Evolutionary conservation across 768 basidiomycete species (phyloP).

Genomic region (Amanita pallidorosea): DNA sequence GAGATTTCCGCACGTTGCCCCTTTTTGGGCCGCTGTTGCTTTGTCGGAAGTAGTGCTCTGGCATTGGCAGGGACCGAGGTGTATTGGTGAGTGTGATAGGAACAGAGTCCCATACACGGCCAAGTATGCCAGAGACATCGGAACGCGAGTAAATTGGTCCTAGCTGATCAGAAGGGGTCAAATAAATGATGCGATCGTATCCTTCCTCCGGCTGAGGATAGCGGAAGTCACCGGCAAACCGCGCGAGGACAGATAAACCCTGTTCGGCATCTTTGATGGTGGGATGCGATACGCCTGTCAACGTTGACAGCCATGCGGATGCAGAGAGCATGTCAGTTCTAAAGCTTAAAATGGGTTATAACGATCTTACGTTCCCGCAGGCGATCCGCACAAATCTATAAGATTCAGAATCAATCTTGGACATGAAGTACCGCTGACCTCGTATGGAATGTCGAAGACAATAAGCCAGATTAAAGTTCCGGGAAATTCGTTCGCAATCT

Average conservation of each 20-base stretch:
- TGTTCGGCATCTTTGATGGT: constrained; percentile 57
- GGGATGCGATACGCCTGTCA: constrained; percentile 59
- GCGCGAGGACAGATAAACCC: constrained; percentile 49
- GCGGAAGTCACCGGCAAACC: constrained; percentile 53
- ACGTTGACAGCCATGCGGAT: not conserved
- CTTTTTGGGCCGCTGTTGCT: not conserved
- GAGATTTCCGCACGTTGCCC: not conserved
- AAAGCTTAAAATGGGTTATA: constrained; percentile 1
- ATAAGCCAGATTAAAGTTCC: constrained; percentile 59
- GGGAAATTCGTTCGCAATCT: constrained; percentile 58
- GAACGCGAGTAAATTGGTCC: constrained; percentile 36
- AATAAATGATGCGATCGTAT: constrained; percentile 46
- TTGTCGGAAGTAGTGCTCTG: not conserved
- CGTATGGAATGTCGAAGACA: constrained; percentile 69
- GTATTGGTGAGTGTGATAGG: constrained; percentile 14
- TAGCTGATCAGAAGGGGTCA: constrained; percentile 30
- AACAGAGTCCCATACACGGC: constrained; percentile 36
- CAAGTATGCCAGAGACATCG: constrained; percentile 42
- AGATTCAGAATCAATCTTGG: not conserved
- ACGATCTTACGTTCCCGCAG: constrained; percentile 41
- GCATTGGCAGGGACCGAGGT: not conserved
- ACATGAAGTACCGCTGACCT: constrained; percentile 31
- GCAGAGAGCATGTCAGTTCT: not conserved
- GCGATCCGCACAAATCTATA: constrained; percentile 52
- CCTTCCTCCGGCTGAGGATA: constrained; percentile 50